These are phyloP conservation scores for Puccinia triticina DNA, from an alignment of 1,284 basidiomycete species.

Conservation along the genomic window DNA sequence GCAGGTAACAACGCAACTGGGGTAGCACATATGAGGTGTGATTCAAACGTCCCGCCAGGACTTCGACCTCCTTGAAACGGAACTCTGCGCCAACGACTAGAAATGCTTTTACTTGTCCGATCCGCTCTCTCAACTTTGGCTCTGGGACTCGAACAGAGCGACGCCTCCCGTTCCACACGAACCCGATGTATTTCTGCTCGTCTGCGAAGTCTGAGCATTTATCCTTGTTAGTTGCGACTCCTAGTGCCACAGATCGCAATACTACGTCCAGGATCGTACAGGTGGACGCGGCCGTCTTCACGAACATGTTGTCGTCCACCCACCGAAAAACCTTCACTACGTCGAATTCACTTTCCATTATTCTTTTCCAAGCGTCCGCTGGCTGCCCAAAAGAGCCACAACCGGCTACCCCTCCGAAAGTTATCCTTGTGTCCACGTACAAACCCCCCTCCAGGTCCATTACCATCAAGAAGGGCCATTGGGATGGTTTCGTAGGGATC, in stretches of 20 bases:
- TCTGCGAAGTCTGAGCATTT: neutral
- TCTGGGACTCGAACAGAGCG: neutral
- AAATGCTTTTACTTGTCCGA: neutral
- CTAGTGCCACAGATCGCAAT: neutral
- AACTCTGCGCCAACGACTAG: neutral
- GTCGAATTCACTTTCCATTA: neutral
- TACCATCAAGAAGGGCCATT: neutral
- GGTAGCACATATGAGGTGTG: neutral
- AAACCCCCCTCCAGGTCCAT: neutral
- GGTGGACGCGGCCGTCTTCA: neutral
- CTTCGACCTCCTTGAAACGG: neutral
- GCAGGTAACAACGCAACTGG: neutral
- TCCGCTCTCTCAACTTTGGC: neutral
- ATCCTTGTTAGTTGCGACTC: neutral
- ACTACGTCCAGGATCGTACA: neutral
- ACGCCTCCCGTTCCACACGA: conserved; percentile 9
- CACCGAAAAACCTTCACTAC: neutral
- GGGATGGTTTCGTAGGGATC: no score
- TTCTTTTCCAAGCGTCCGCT: conserved; percentile 3
- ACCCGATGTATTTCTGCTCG: conserved; percentile 23
- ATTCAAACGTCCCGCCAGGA: no score
- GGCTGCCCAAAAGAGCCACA: no score
- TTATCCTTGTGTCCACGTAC: no score
- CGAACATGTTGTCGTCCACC: conserved; percentile 13
- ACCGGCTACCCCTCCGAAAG: no score